Conservation (phyloP, 2,329 filamentous ascomycete genomes). For the Pseudogymnoascus sp. region DNA sequence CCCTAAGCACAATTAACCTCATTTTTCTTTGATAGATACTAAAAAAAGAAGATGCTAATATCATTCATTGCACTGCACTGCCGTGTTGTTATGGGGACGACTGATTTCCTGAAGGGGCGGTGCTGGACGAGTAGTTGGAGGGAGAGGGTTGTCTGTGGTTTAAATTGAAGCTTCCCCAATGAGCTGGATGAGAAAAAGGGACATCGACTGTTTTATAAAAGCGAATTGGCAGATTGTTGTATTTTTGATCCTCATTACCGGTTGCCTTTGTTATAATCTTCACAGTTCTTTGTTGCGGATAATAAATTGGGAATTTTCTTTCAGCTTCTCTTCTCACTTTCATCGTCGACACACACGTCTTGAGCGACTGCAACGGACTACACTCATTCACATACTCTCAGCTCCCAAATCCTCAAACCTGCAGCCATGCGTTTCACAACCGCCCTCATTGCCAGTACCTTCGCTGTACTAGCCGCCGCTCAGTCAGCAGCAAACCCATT, state of each 20-base stretch:
- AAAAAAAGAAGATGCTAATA: background rate
- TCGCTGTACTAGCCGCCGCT: constrained; percentile 4
- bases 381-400: background rate
- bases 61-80: background rate
- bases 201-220: background rate
- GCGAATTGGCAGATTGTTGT: background rate
- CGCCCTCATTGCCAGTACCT: constrained; percentile 10
- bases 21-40: background rate
- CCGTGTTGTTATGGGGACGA: background rate
- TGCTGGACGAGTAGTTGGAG: background rate
- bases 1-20: background rate
- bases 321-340: background rate
- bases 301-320: background rate
- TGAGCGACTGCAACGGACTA: background rate
- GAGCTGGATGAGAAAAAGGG: background rate
- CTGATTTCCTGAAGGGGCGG: background rate
- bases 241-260: background rate
- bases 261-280: background rate
- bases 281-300: background rate
- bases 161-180: background rate
- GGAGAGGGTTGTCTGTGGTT: background rate
- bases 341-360: background rate
- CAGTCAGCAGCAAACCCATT: constrained; percentile 19
- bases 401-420: background rate
- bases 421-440: constrained; percentile 18